Evolutionary conservation across 345 rosid genomes (phyloP), one percentile per base, ranked within the genome.

Genomic region (Dipteronia dyeriana): DNA sequence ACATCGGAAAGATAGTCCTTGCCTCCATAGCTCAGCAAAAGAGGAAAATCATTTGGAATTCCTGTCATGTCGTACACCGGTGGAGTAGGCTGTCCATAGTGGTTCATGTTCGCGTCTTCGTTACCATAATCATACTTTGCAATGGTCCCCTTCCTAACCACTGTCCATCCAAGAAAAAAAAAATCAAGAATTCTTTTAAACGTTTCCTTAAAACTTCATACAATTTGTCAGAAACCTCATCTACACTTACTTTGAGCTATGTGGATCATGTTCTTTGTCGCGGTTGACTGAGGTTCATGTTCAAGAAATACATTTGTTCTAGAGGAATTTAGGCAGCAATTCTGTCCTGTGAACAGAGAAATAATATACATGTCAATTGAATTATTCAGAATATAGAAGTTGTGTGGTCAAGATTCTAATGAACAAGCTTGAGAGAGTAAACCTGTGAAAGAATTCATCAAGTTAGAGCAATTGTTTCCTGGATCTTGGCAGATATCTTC

Each of bases 261-360:
- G 79, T 89, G 95, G 80, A 91, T 73, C 87, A 91, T 79, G 85
- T 91, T 91, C 81, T 87, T 89, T 6, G 81, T 86, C 4, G 86
- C 49, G 1, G 91, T 81, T 47, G 92, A 54, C 74, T 87, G 92
- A 57, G 89, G 92, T 45, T 85, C 90, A 59, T 87, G 85, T 38
- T 86, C 77, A 12, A 89, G 84, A 68, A 86, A 85, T 11, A 63
- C 31, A 9, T 79, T 61, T 20, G 82, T 67, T 9, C 77, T 62
- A 47, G 81, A 81, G 54, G 89, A 70, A 71, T 87, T 84, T 73
- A 89, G 67, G 83, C 92, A 87, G 82, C 95, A 91, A 67, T 91
- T 89, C 39, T 76, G 80, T 13, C 95, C 92, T 91, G 62, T 8
- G 16, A 62, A 47, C 8, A 53, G 31, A 25, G 63, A 10, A 17